These are phyloP conservation scores for Malassezia restricta DNA, from an alignment of 1,284 basidiomycete genomes.

Conservation along the genomic window DNA sequence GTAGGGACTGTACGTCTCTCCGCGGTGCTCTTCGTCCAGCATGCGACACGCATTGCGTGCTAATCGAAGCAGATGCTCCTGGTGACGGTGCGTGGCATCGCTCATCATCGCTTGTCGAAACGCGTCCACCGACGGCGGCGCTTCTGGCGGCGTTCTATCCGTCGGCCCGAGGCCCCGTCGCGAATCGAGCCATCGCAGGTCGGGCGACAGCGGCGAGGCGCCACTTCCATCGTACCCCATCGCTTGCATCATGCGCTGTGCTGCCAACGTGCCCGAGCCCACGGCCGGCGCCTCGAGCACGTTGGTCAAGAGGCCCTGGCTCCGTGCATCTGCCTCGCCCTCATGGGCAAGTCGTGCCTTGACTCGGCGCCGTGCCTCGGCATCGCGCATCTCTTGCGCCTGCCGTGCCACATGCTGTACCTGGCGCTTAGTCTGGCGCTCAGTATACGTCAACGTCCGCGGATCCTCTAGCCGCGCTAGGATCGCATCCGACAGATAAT, in stretches of 20 bases:
- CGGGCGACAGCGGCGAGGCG: constrained; percentile 11
- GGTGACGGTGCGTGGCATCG: constrained; percentile 16
- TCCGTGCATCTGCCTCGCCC: constrained; percentile 8
- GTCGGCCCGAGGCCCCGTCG: constrained; percentile 18
- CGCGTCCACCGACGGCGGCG: not conserved
- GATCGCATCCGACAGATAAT: constrained; percentile 15
- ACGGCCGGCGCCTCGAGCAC: not conserved
- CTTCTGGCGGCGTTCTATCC: not conserved
- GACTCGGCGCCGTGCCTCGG: constrained; percentile 1
- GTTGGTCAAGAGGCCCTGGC: constrained; percentile 1
- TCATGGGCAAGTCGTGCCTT: constrained; percentile 3
- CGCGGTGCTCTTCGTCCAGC: constrained; percentile 16
- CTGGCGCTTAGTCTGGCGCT: not conserved
- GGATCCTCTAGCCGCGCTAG: constrained; percentile 2
- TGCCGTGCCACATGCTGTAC: constrained; percentile 1
- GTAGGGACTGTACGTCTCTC: constrained; percentile 22
- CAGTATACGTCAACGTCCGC: constrained; percentile 3
- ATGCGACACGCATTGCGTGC: constrained; percentile 20
- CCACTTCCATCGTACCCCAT: constrained; percentile 22
- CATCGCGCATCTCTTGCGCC: constrained; percentile 1
- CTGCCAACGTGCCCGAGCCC: constrained; percentile 10
- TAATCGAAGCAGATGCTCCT: constrained; percentile 12
- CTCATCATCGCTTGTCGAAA: constrained; percentile 15
- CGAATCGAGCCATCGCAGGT: constrained; percentile 23
- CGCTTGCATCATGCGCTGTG: constrained; percentile 30